Evolutionary conservation across 2,329 filamentous ascomycete genomes (phyloP), one percentile per base, ranked within the genome.

Genomic region (Pseudocercospora musae): DNA sequence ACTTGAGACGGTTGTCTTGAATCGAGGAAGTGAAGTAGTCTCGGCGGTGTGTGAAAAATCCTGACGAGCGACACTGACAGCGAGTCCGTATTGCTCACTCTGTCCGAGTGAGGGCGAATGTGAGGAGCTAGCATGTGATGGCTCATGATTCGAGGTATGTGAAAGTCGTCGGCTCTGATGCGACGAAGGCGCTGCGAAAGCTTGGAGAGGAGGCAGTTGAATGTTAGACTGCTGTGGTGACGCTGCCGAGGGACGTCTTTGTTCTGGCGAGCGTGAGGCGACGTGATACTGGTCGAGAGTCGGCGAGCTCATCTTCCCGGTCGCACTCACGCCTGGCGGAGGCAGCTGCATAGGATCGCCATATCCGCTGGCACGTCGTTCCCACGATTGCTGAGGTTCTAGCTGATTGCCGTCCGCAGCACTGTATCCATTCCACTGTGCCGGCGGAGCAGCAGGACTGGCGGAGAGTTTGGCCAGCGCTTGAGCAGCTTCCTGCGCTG

Each of bases 271-370:
- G 40, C 73, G 73, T 42, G 78, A 79, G 49, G 75, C 74, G 65
- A 80, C 76, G 64, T 79, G 79, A 68, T 81, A 81, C 52, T 80
- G 79, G 23, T 81, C 78, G 49, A 81, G 75, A 1, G 79, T 78
- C 4, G 80, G 79, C 25, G 79, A 81, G 70, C 73, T 71, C 67
- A 70, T 70, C 62, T 71, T 76, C 23, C 75, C 72, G 25, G 71
- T 70, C 54, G 57, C 46, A 13, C 64, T 68, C 9, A 75, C 71
- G 25, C 71, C 61, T 57, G 77, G 76, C 59, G 77, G 75, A 57
- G 73, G 73, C 10, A 78, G 74, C 67, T 79, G 76, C 46, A 79
- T 73, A 31, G 74, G 73, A 59, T 74, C 73, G 62, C 71, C 71
- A 67, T 70, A 69, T 57, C 75, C 75, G 67, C 74, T 77, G 70